These are phyloP conservation scores for Beauveria scarabaeidicola DNA, from an alignment of 2,329 filamentous ascomycete species.

Conservation along the genomic window DNA sequence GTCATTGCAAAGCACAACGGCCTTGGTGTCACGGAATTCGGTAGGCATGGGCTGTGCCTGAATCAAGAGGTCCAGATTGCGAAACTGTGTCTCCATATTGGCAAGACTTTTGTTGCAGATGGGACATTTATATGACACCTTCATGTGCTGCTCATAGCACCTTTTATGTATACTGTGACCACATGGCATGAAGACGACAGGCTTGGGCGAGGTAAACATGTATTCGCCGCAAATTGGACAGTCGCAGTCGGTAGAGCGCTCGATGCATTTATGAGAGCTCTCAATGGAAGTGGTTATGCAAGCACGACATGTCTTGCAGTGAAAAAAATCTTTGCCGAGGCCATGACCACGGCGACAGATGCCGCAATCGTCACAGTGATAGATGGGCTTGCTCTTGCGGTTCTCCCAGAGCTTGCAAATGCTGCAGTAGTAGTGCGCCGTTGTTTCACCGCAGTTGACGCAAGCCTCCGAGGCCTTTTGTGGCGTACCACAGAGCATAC, in stretches of 20 bases:
- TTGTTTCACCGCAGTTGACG: constrained; percentile 62
- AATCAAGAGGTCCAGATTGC: constrained; percentile 82
- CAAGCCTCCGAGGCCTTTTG: constrained; percentile 77
- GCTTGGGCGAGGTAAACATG: constrained; percentile 83
- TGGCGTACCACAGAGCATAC: constrained; percentile 85
- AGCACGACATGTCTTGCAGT: constrained; percentile 95
- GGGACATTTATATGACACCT: constrained; percentile 87
- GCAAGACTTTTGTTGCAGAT: constrained; percentile 94
- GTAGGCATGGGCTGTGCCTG: constrained; percentile 83
- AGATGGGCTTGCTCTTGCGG: constrained; percentile 81
- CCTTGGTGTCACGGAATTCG: constrained; percentile 71
- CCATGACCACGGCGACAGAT: constrained; percentile 89
- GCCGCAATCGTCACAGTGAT: constrained; percentile 92
- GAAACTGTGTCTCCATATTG: constrained; percentile 95
- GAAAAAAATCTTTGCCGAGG: constrained; percentile 92
- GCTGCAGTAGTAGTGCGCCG: constrained; percentile 85
- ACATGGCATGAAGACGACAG: constrained; percentile 89
- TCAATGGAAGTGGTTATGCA: constrained; percentile 87
- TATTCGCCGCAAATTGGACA: constrained; percentile 97
- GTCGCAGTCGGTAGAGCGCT: constrained; percentile 87
- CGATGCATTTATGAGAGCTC: constrained; percentile 84
- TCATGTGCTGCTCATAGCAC: constrained; percentile 84
- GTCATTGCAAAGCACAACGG: constrained; percentile 87
- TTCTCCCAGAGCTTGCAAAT: constrained; percentile 98
- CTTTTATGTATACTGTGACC: constrained; percentile 91